These are phyloP conservation scores for Conidiobolus incongruus DNA, from an alignment of 371 early-diverging fungal species.

Conservation along the genomic window DNA sequence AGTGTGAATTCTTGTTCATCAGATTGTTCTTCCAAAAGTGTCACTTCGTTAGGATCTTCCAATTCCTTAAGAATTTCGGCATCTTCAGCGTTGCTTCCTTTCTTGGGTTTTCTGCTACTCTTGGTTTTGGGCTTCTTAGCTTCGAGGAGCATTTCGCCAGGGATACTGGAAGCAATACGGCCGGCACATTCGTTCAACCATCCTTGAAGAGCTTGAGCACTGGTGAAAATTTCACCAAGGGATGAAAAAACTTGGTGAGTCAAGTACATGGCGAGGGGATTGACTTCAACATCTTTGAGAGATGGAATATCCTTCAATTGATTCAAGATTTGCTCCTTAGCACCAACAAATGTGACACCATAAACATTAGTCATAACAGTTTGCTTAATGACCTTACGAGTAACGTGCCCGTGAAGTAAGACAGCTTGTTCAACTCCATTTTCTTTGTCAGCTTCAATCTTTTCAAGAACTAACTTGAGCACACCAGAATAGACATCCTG, in stretches of 20 bases:
- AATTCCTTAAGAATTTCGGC: slow-evolving; percentile 8
- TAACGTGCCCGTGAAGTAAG: slow-evolving; percentile 38
- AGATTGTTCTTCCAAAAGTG: too few relatives aligned
- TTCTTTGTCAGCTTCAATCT: slow-evolving; percentile 38
- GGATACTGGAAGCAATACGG: slow-evolving; percentile 59
- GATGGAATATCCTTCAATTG: slow-evolving; percentile 52
- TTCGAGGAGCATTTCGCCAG: slow-evolving; percentile 26
- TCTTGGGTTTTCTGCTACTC: slow-evolving; percentile 1
- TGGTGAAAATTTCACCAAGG: slow-evolving; percentile 71
- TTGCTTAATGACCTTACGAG: slow-evolving; percentile 92
- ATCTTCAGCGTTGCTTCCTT: slow-evolving; percentile 5
- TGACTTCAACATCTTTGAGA: slow-evolving; percentile 25
- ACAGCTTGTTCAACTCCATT: slow-evolving; percentile 27
- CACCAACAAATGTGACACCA: slow-evolving; percentile 93
- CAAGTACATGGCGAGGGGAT: slow-evolving; percentile 33
- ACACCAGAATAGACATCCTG: slow-evolving; percentile 90
- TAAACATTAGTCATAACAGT: slow-evolving; percentile 98
- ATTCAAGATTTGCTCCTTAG: slow-evolving; percentile 64
- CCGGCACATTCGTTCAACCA: slow-evolving; percentile 84
- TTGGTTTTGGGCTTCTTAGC: slow-evolving; percentile 7
- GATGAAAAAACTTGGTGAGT: slow-evolving; percentile 68
- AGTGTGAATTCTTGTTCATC: background rate
- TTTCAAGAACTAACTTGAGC: slow-evolving; percentile 42
- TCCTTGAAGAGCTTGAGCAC: slow-evolving; percentile 74
- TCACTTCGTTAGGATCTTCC: too few relatives aligned